Evolutionary conservation across 805 yeast species (phyloP).

Genomic region (Kodamaea nitidulidarum): DNA sequence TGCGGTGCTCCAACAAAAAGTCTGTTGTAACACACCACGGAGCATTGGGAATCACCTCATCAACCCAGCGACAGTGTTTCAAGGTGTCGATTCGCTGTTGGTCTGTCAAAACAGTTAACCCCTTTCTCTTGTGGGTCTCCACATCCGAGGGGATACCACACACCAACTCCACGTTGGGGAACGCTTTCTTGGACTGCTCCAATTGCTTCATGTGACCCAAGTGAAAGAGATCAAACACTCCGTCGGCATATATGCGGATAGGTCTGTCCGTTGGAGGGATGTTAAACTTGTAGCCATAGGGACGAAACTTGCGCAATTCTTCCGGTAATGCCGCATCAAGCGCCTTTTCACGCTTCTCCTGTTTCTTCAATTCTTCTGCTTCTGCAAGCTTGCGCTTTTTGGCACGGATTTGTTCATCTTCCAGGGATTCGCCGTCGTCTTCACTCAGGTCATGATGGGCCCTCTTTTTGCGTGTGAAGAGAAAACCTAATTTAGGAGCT

Average conservation of each 20-base stretch:
- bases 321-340: constrained; percentile 65
- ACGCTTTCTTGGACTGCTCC: constrained; percentile 92
- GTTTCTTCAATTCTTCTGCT: constrained; percentile 26
- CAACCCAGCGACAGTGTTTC: constrained; percentile 94
- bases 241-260: constrained; percentile 94
- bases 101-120: constrained; percentile 87
- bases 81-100: constrained; percentile 87
- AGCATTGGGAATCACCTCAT: constrained; percentile 89
- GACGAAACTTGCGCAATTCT: constrained; percentile 72
- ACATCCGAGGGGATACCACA: constrained; percentile 90
- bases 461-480: constrained; percentile 23
- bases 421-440: constrained; percentile 15
- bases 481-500: constrained; percentile 33
- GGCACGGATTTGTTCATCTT: constrained; percentile 12
- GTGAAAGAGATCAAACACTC: constrained; percentile 95
- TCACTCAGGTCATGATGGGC: constrained; percentile 12
- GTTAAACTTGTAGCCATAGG: constrained; percentile 72
- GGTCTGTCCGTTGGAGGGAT: constrained; percentile 84
- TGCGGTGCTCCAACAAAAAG: constrained; percentile 70
- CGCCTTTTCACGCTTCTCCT: constrained; percentile 49
- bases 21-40: constrained; percentile 93
- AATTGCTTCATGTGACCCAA: constrained; percentile 97
- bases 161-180: constrained; percentile 78
- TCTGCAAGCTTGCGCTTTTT: constrained; percentile 22
- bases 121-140: constrained; percentile 89